Evolutionary conservation across 2,329 filamentous ascomycete genomes (phyloP).

Genomic region (Talaromyces islandicus): DNA sequence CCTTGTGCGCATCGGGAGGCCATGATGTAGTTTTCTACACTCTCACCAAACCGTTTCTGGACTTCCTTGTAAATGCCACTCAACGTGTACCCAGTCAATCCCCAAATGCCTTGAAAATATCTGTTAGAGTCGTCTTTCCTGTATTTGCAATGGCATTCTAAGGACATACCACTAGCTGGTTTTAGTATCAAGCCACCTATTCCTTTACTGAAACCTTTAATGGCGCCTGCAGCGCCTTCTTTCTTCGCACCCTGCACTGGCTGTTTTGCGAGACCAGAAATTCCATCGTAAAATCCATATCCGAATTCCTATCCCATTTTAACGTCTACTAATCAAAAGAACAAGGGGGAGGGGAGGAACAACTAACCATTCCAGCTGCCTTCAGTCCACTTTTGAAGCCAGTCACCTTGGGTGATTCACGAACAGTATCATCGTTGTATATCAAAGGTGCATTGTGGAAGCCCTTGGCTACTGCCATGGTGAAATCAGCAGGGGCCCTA

Average conservation of each 20-base stretch:
- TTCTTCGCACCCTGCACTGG: conserved; percentile 65
- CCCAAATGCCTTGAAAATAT: conserved; percentile 51
- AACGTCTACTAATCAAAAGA: not conserved
- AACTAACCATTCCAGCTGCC: conserved; percentile 62
- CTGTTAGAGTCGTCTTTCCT: not conserved
- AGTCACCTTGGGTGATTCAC: conserved; percentile 72
- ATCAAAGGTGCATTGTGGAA: conserved; percentile 83
- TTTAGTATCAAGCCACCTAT: conserved; percentile 77
- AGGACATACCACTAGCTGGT: conserved; percentile 63
- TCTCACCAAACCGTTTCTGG: conserved; percentile 62
- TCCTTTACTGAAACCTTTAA: conserved; percentile 78
- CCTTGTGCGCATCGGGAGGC: conserved; percentile 72
- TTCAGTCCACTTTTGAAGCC: conserved; percentile 68
- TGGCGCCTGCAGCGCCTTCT: conserved; percentile 58
- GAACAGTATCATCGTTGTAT: conserved; percentile 77
- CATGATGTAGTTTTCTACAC: conserved; percentile 72
- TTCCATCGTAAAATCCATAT: conserved; percentile 72
- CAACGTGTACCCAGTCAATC: conserved; percentile 73
- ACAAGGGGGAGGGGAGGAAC: not conserved
- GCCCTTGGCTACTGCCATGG: conserved; percentile 72
- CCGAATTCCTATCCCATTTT: conserved; percentile 54
- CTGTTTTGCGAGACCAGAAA: conserved; percentile 74
- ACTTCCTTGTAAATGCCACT: conserved; percentile 77
- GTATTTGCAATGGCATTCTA: not conserved
- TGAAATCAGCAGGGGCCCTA: conserved; percentile 79